phyloP scores from a whole-genome alignment of 2,329 filamentous ascomycete genomes.

The Colletotrichum eremochloae region DNA sequence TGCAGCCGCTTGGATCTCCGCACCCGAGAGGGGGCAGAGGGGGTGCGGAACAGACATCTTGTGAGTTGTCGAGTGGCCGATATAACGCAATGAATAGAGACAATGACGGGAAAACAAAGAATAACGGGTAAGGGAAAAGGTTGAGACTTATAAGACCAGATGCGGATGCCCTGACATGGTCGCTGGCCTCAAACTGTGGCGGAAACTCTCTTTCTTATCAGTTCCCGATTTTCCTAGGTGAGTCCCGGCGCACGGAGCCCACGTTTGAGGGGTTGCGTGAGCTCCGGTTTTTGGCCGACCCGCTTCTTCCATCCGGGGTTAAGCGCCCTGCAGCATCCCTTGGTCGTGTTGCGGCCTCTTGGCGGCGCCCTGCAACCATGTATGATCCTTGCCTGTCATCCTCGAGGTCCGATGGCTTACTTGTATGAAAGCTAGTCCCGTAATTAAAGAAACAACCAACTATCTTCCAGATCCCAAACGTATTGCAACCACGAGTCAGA shows the following conservation, averaged over 20 bases:
- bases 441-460: conserved; percentile 29
- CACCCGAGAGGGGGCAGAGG: conserved; percentile 69
- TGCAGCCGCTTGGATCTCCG: conserved; percentile 67
- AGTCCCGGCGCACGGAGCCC: conserved; percentile 26
- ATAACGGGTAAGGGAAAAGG: background rate
- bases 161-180: conserved; percentile 4
- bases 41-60: conserved; percentile 58
- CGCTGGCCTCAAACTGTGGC: conserved; percentile 34
- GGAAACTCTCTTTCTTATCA: conserved; percentile 14
- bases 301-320: conserved; percentile 25
- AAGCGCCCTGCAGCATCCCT: conserved; percentile 25
- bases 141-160: conserved; percentile 6
- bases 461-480: conserved; percentile 32
- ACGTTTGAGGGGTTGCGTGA: conserved; percentile 20
- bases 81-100: background rate
- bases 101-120: too few species aligned
- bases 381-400: background rate
- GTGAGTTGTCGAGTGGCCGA: background rate
- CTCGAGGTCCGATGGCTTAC: background rate
- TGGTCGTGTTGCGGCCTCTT: background rate
- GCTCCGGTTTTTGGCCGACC: conserved; percentile 24
- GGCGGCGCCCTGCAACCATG: background rate
- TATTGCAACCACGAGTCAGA: conserved; percentile 23
- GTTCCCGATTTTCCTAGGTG: conserved; percentile 17
- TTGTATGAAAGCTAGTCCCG: background rate